phyloP scores from a whole-genome alignment of 2,329 filamentous ascomycete species.

The Colletotrichum cereale region DNA sequence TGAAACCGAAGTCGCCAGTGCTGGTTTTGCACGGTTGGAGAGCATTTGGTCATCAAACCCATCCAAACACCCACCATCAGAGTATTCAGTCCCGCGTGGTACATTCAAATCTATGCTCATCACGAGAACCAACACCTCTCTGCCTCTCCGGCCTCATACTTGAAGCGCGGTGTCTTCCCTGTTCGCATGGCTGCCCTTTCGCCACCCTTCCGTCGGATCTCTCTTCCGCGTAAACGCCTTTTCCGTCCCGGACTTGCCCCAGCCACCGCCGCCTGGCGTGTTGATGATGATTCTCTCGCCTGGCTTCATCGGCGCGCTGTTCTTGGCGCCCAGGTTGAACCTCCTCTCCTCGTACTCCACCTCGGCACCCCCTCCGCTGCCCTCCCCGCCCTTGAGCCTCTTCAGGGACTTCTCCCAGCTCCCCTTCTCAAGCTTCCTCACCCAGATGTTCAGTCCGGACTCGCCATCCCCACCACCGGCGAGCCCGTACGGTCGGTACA shows the following conservation, averaged over 20 bases:
- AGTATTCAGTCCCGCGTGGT: background rate
- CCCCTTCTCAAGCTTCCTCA: slow-evolving; percentile 75
- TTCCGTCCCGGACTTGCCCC: slow-evolving; percentile 72
- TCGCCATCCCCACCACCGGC: slow-evolving; percentile 83
- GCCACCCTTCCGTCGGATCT: slow-evolving; percentile 69
- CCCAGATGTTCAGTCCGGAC: slow-evolving; percentile 89
- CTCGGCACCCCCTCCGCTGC: slow-evolving; percentile 47
- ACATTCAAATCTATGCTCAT: background rate
- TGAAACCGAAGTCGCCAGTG: background rate
- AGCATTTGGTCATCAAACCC: background rate
- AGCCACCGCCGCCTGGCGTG: slow-evolving; percentile 85
- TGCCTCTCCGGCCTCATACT: slow-evolving; percentile 51
- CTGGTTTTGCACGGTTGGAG: background rate
- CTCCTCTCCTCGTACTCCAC: slow-evolving; percentile 68
- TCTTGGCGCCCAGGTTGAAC: slow-evolving; percentile 84
- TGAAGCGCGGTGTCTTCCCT: slow-evolving; percentile 72
- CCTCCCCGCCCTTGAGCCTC: slow-evolving; percentile 48
- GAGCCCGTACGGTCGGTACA: slow-evolving; percentile 83
- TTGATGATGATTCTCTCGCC: slow-evolving; percentile 83
- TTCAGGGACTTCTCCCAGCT: slow-evolving; percentile 61
- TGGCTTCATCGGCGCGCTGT: slow-evolving; percentile 80
- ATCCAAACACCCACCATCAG: background rate
- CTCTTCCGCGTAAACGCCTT: slow-evolving; percentile 61
- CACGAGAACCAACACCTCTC: background rate
- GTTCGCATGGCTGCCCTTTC: slow-evolving; percentile 67